phyloP scores from a whole-genome alignment of 345 rosid species.

The Eucalyptus coolabah region DNA sequence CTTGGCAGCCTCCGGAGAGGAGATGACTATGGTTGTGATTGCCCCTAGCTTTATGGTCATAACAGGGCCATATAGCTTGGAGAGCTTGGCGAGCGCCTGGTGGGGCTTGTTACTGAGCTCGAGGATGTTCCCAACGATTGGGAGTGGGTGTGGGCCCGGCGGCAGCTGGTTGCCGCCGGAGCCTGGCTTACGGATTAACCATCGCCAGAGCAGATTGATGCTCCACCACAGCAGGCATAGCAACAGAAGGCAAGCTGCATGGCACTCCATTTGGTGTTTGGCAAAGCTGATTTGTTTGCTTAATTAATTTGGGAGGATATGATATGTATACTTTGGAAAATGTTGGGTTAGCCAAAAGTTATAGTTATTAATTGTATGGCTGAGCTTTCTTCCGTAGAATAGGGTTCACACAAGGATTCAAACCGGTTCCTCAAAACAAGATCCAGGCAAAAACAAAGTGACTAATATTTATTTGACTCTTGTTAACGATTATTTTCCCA shows the following conservation, averaged over 20 bases:
- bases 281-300: neutral
- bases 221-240: neutral
- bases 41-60: slow-evolving; percentile 26
- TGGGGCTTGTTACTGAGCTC: slow-evolving; percentile 21
- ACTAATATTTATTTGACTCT: neutral
- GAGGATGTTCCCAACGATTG: slow-evolving; percentile 28
- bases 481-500: neutral
- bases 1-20: slow-evolving; percentile 22
- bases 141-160: slow-evolving; percentile 18
- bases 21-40: slow-evolving; percentile 16
- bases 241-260: neutral
- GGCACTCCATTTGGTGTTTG: neutral
- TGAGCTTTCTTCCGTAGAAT: neutral
- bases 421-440: neutral
- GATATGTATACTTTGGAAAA: neutral
- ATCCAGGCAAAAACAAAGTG: neutral
- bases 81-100: slow-evolving; percentile 11
- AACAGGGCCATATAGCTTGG: slow-evolving; percentile 20
- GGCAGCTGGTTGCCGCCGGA: neutral
- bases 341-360: neutral
- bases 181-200: neutral
- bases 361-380: neutral
- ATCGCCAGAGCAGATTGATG: neutral
- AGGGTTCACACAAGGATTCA: neutral
- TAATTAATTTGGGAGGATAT: neutral